Evolutionary conservation across 2,329 filamentous ascomycete genomes (phyloP).

Genomic region (Scytalidium lignicola): DNA sequence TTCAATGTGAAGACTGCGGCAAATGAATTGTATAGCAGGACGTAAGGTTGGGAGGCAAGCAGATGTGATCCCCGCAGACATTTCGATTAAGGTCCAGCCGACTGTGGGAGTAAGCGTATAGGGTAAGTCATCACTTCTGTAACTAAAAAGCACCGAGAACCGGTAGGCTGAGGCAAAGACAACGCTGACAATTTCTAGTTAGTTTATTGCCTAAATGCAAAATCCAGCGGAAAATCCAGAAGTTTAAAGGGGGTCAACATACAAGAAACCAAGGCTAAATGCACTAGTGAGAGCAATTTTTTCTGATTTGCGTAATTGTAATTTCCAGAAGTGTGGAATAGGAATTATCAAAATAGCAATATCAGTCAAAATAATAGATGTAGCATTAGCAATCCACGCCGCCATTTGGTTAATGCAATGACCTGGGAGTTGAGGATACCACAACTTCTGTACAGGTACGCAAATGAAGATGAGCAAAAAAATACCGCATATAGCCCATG

Average conservation of each 20-base stretch:
- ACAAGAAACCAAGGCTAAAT: conserved; percentile 42
- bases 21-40: conserved; percentile 35
- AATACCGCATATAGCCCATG: conserved; percentile 43
- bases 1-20: conserved; percentile 37
- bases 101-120: conserved; percentile 42
- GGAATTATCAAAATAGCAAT: conserved; percentile 40
- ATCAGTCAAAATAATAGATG: conserved; percentile 42
- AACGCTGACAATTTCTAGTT: too few relatives aligned
- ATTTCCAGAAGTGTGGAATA: conserved; percentile 39
- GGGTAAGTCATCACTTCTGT: conserved; percentile 33
- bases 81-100: conserved; percentile 45
- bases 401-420: conserved; percentile 44
- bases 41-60: conserved; percentile 49
- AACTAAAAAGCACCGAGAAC: conserved; percentile 41
- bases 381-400: conserved; percentile 46
- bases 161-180: conserved; percentile 45
- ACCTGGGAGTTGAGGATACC: conserved; percentile 40
- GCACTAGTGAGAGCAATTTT: conserved; percentile 40
- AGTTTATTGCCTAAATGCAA: too few relatives aligned
- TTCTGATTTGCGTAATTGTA: conserved; percentile 35
- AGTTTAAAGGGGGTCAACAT: conserved; percentile 13
- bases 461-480: conserved; percentile 49
- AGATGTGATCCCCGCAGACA: conserved; percentile 45
- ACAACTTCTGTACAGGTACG: conserved; percentile 43
- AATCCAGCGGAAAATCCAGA: too few relatives aligned